Base-by-base conservation (phyloP, 495 filamentous ascomycete species). In the Xylaria flabelliformis region DNA sequence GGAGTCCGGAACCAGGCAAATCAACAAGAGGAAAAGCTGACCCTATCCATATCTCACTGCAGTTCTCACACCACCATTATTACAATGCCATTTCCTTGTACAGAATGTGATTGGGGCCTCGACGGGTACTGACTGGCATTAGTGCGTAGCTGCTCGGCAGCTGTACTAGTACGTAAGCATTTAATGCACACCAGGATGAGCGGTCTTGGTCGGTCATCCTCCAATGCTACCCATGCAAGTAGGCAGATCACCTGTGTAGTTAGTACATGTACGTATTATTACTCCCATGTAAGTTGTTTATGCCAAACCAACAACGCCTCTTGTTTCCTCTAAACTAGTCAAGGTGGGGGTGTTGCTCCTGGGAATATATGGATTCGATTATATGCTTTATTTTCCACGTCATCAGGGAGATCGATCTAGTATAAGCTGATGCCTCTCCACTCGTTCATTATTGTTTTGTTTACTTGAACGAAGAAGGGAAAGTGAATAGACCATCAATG, bases 131-230 rank as follows among this genome's bases (percentile, higher is more conserved):
- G n/a, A n/a, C n/a, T n/a, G 21, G 39, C 19, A n/a, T 29, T n/a
- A 44, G 39, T 42, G 24, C 17, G 15, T 51, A 1, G 29, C 39
- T 66, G 17, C 46, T 39, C 44, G 64, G 64, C 64, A 53, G 2
- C 3, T 39, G 24, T 51, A 12, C 64, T 39, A 68, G 53, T 36
- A 61, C 44, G 56, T 70, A 48, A 62, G 56, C 67, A 41, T 63
- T 63, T 29, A 32, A 70, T 70, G 67, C 67, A 63, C 39, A 42
- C 56, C 55, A 62, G 39, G 19, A 62, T 32, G 8, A 32, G 53
- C 53, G 9, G 65, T 56, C 65, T 67, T 67, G 50, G 64, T 67
- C 50, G 10, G 34, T 24, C 48, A 67, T 67, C 65, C 65, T 67
- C 48, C 65, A 32, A 56, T 44, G n/a, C 15, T 55, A 56, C 65